Evolutionary conservation across 2,329 filamentous ascomycete genomes (phyloP), one percentile per base, ranked within the genome.

Genomic region (Bipolaris cookei): DNA sequence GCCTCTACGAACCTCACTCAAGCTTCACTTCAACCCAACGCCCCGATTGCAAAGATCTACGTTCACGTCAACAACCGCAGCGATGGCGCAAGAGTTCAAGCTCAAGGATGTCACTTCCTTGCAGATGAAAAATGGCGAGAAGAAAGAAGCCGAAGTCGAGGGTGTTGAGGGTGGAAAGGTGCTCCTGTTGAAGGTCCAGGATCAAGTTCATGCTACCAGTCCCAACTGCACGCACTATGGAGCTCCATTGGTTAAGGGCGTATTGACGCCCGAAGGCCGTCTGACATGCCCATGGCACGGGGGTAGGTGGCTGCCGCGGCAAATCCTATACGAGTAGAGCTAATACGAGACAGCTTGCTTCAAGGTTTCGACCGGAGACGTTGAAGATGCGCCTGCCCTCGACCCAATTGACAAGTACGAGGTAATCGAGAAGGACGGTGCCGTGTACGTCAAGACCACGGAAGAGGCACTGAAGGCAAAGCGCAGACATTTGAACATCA

Each of bases 231-330:
- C 86, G 13, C 94, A 98, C 79, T 98, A 96, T 74, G 94, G 95
- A 32, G 95, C 94, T 38, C 95, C 95, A 13, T 79, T 99, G 63
- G 86, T 88, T 51, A 92, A 94, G 66, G 95, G 95, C 51, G 88
- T 98, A 6, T 79, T 99, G 62, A 91, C 91, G 6, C 86, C 86
- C 2, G 88, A 90, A 65, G 95, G 95, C 4, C 85, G 92, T 48
- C 78, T 99, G 61, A 97, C 91, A 6, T 99, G 95, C 76, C 92
- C 94, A 3, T 98, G 95, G 95, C 94, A 98, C 75, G 94, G 94
- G 80, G 92, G 91, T 95, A 58, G 5, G 43, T 53, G 23, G 14
- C 4, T 18, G 13, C 8, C 10, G 4, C 1, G 32, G 13, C 21
- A 2, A 7, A 25, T 16, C 14, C 21, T 25, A 18, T 20, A 18